Evolutionary conservation across 2,329 filamentous ascomycete genomes (phyloP).

Genomic region (Aspergillus aculeatinus): DNA sequence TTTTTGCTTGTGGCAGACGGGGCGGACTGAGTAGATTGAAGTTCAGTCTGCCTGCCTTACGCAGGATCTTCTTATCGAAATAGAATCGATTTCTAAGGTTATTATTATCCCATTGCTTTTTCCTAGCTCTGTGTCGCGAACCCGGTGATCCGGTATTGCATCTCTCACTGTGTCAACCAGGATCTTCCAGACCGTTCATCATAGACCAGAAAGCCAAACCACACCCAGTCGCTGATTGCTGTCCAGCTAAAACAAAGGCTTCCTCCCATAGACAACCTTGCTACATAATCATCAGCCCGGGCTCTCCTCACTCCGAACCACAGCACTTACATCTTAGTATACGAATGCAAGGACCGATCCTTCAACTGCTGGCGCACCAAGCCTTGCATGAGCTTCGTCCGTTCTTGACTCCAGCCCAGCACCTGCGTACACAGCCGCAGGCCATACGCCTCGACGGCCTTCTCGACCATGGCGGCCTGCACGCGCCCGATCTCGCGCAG

Average conservation of each 20-base stretch:
- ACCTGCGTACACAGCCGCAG: constrained; percentile 6
- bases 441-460: constrained; percentile 3
- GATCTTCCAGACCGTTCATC: too few species aligned
- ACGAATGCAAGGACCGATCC: constrained; percentile 1
- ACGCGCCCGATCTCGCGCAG: constrained; percentile 26
- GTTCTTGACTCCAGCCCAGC: constrained; percentile 1
- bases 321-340: constrained; percentile 7
- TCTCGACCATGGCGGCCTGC: constrained; percentile 11
- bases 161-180: too few species aligned
- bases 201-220: too few species aligned
- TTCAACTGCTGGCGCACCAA: constrained; percentile 6
- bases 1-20: background rate
- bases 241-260: background rate
- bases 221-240: background rate
- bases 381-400: background rate
- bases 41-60: background rate
- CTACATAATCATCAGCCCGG: background rate
- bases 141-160: too few species aligned
- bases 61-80: too few species aligned
- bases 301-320: too few species aligned
- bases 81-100: too few species aligned
- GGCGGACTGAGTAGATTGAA: background rate
- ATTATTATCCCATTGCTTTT: too few species aligned
- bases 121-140: too few species aligned
- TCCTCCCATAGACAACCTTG: constrained; percentile 4